These are phyloP conservation scores for Saururus chinensis DNA, from an alignment of 164 flowering plant species.

Conservation along the genomic window DNA sequence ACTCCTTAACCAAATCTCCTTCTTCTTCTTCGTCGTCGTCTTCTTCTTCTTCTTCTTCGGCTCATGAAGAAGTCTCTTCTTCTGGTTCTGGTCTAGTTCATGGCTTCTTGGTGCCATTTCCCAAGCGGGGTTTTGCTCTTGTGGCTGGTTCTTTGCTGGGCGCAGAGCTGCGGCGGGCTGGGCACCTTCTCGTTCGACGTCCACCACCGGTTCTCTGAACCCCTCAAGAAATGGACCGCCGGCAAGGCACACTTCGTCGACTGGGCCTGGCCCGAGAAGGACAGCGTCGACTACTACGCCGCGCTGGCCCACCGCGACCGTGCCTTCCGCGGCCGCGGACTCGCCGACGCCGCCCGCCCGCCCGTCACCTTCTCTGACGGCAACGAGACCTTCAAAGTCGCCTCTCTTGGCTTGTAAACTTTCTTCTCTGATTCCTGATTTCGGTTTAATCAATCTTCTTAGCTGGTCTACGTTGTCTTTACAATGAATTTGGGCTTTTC, in stretches of 20 bases:
- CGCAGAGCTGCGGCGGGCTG: neutral
- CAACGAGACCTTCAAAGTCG: conserved; percentile 34
- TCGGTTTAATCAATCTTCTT: neutral
- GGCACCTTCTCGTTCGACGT: conserved; percentile 43
- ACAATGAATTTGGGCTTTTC: neutral
- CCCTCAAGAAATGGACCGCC: conserved; percentile 41
- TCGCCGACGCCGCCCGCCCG: conserved; percentile 16
- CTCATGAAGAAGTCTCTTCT: neutral
- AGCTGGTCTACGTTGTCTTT: neutral
- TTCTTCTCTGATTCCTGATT: neutral
- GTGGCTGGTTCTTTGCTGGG: neutral
- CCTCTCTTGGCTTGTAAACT: conserved; percentile 51
- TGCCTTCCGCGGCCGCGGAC: conserved; percentile 38
- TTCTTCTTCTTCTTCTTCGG: neutral
- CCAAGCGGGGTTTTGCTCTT: neutral
- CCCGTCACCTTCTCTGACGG: conserved; percentile 42
- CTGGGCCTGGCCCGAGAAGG: conserved; percentile 37
- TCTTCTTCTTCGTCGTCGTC: neutral
- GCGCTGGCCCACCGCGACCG: conserved; percentile 43
- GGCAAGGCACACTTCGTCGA: conserved; percentile 13
- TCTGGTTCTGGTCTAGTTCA: neutral
- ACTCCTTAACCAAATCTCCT: too few relatives aligned
- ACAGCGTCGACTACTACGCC: conserved; percentile 48
- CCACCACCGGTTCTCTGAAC: conserved; percentile 71
- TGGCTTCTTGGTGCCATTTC: neutral